Percentiles rank a stretch among this genome's conserved stretches.
phyloP scores from a whole-genome alignment of 2,329 filamentous ascomycete genomes.

The Cordyceps fumosorosea region DNA sequence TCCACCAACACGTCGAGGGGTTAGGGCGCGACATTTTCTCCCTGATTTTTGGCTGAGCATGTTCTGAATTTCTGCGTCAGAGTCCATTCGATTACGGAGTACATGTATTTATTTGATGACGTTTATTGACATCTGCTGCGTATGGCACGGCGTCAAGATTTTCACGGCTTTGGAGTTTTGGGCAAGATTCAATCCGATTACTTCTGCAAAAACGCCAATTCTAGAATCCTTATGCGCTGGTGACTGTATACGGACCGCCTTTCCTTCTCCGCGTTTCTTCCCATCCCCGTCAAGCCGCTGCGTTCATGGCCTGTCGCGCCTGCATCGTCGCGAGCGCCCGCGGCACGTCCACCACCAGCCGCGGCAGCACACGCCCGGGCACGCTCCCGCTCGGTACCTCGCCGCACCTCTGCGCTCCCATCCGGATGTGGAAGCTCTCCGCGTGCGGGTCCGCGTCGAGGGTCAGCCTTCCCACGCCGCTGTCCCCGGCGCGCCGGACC shows the following conservation, averaged over 20 bases:
- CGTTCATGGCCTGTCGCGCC: background rate
- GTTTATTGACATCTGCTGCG: background rate
- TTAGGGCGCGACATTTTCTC: background rate
- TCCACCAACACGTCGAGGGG: background rate
- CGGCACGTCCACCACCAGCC: background rate
- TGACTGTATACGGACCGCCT: background rate
- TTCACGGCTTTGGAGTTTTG: no score
- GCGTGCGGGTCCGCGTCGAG: constrained; percentile 7
- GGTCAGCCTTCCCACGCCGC: background rate
- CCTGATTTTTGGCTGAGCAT: background rate
- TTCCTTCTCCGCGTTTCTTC: background rate
- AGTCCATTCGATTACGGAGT: background rate
- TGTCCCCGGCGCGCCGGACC: background rate
- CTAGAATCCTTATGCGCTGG: no score
- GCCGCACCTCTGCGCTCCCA: background rate
- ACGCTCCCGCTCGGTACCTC: background rate
- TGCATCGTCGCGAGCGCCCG: background rate
- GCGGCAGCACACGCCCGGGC: background rate
- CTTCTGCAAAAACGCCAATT: no score
- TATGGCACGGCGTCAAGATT: no score
- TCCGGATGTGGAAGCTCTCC: background rate
- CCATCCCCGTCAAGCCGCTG: background rate
- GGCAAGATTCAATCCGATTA: no score
- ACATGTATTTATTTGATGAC: background rate
- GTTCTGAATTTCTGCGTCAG: background rate